These are phyloP conservation scores for Yamadazyma takamatsuzukensis DNA, from an alignment of 805 yeast genomes.

Conservation along the genomic window DNA sequence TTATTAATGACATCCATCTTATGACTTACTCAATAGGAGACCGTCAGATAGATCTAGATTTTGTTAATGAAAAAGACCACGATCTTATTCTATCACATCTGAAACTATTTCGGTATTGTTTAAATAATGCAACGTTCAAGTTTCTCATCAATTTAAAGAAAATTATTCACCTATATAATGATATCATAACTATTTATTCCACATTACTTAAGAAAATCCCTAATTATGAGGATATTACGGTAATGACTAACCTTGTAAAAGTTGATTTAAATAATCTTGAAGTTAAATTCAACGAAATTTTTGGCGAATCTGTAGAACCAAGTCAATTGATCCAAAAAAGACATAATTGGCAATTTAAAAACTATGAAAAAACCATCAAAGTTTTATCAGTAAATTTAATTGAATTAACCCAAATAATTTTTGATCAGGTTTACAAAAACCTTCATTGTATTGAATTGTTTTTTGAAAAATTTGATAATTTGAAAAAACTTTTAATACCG, in stretches of 20 bases:
- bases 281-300: conserved; percentile 25
- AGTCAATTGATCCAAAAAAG: conserved; percentile 5
- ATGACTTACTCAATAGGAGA: conserved; percentile 43
- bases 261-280: conserved; percentile 23
- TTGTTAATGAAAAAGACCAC: conserved; percentile 18
- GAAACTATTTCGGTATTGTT: conserved; percentile 29
- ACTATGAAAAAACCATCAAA: conserved; percentile 23
- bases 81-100: conserved; percentile 25
- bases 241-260: conserved; percentile 23
- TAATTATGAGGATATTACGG: conserved; percentile 38
- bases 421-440: conserved; percentile 18
- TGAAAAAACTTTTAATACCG: conserved; percentile 36
- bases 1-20: too few relatives aligned
- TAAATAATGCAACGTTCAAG: conserved; percentile 26
- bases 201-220: conserved; percentile 37
- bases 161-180: conserved; percentile 34
- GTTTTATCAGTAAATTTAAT: conserved; percentile 16
- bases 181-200: conserved; percentile 36
- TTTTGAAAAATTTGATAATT: conserved; percentile 34
- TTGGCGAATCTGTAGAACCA: conserved; percentile 16
- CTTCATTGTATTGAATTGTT: conserved; percentile 36
- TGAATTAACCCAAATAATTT: conserved; percentile 13
- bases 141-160: conserved; percentile 26
- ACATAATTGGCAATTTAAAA: conserved; percentile 22
- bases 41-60: conserved; percentile 22